Conservation (phyloP, 169 alveolate species). For the Sarcocystis neurona region DNA sequence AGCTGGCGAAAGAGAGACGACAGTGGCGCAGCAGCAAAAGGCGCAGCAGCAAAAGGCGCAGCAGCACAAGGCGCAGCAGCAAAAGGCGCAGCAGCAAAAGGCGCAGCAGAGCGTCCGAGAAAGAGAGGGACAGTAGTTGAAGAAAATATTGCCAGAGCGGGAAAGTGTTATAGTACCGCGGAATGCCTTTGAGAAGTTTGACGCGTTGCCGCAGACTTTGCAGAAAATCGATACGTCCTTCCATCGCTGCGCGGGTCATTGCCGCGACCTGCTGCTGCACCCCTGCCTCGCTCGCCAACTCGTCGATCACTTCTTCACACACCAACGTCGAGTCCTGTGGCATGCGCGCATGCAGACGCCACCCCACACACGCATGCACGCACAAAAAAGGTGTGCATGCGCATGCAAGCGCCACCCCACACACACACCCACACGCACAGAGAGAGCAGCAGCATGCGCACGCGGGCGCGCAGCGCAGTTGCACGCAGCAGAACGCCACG, state of each 20-base stretch:
- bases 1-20: too few species aligned
- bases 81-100: too few species aligned
- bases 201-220: slow-evolving; percentile 26
- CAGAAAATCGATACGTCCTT: slow-evolving; percentile 26
- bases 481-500: not conserved
- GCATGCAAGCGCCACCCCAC: not conserved
- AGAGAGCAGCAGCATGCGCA: not conserved
- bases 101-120: too few species aligned
- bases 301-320: slow-evolving; percentile 45
- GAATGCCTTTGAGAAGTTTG: slow-evolving; percentile 28
- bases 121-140: too few species aligned
- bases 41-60: too few species aligned
- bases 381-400: not conserved
- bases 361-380: not conserved
- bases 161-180: slow-evolving; percentile 9
- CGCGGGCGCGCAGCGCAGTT: not conserved
- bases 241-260: slow-evolving; percentile 39
- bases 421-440: not conserved
- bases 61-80: too few species aligned
- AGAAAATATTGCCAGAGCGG: too few species aligned
- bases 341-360: not conserved
- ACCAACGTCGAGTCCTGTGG: slow-evolving; percentile 40
- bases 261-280: slow-evolving; percentile 37
- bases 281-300: slow-evolving; percentile 35
- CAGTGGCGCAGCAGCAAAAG: too few species aligned